Evolutionary conservation across 257 asterid genomes (phyloP), one percentile per base, ranked within the genome.

Genomic region (Avicennia marina): DNA sequence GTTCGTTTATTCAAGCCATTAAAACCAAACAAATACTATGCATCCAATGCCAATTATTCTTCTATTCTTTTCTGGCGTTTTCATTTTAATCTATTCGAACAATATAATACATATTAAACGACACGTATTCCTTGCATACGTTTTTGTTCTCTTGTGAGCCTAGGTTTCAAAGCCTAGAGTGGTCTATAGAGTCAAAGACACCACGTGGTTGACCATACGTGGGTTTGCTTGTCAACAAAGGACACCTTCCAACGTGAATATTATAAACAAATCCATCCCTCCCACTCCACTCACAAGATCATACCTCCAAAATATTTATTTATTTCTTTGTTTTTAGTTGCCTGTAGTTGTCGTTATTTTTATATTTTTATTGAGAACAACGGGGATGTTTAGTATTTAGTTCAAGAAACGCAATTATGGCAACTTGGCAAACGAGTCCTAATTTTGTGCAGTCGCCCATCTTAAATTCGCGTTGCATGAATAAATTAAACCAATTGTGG

Each of bases 131-230:
- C 12, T 49, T 12, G 1, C 13, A 41, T 65, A 53, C 20, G 41
- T 34, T 60, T 58, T n/a, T n/a, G 40, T 38, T 53, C 0, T 67
- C 58, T 58, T 67, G 52, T 49, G 56, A 15, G n/a, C 53, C 12
- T 29, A 16, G 65, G 57, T 63, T 72, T 67, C 68, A 63, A 67
- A 67, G 47, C 64, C 68, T 52, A 51, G 1, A 56, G 18, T 27
- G 33, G 69, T 33, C 72, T 41, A 71, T 22, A 31, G 67, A 64
- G 72, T 68, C 72, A 68, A 58, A 68, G 72, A 64, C 69, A 68
- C 45, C 68, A 68, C 26, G 64, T 56, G 53, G 72, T 67, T 68
- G 74, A 67, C 74, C 71, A 67, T 58, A 53, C 69, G 49, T 56
- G 25, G 25, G 39, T 66, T 62, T 21, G 27, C 34, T 58, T 16